These are phyloP conservation scores for Myriosclerotinia duriaeana DNA, from an alignment of 2,329 filamentous ascomycete genomes.

Conservation along the genomic window DNA sequence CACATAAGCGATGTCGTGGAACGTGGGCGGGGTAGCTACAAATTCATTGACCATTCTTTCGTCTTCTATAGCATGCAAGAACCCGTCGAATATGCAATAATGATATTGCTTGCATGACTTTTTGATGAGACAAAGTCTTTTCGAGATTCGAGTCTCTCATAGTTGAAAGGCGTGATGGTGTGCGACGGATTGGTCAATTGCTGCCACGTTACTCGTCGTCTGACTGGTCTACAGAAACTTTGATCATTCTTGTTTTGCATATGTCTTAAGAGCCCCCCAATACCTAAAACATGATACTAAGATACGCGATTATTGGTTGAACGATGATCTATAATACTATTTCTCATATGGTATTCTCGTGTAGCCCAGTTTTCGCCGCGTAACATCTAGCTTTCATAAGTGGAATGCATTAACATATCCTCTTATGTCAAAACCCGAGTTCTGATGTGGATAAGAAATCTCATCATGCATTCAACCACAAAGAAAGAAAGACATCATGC, in stretches of 20 bases:
- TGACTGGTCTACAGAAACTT: neutral
- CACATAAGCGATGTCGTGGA: slow-evolving; percentile 12
- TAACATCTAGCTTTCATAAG: neutral
- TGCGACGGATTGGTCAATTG: slow-evolving; percentile 27
- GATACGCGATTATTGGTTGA: neutral
- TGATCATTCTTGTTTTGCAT: slow-evolving; percentile 3
- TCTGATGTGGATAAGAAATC: slow-evolving; percentile 24
- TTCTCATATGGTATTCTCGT: neutral
- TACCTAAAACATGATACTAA: neutral
- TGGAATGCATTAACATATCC: neutral
- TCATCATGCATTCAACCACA: slow-evolving; percentile 30
- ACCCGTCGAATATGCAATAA: neutral
- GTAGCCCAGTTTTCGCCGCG: neutral
- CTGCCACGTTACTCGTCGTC: slow-evolving; percentile 28
- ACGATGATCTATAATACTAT: neutral
- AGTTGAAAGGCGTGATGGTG: slow-evolving; percentile 21
- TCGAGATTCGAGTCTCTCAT: neutral
- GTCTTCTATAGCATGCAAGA: neutral
- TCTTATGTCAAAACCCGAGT: neutral
- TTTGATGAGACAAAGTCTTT: slow-evolving; percentile 4
- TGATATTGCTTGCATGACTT: slow-evolving; percentile 1
- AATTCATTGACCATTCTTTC: slow-evolving; percentile 21
- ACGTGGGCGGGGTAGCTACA: slow-evolving; percentile 19
- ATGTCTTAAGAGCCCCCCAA: neutral
- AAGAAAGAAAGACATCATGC: slow-evolving; percentile 37